Percentiles rank a stretch among this genome's conserved stretches.
These are phyloP conservation scores for Monosporascus cannonballus DNA, from an alignment of 2,329 filamentous ascomycete genomes.

Conservation along the genomic window DNA sequence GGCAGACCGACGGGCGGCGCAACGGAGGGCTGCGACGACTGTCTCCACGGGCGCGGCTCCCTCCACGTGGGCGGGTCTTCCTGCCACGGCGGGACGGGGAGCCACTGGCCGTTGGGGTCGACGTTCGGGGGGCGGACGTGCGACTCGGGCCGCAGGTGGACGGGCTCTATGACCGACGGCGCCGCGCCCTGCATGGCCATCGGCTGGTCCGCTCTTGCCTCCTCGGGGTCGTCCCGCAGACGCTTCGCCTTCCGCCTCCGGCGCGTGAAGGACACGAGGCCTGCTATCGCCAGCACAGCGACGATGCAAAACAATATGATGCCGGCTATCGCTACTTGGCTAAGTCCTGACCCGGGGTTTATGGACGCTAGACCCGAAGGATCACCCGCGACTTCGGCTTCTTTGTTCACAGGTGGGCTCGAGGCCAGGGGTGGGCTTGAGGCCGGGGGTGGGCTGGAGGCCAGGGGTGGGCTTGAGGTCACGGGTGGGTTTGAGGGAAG, in stretches of 20 bases:
- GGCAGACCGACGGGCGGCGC: slow-evolving; percentile 6
- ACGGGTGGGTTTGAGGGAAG: not conserved
- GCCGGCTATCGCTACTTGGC: slow-evolving; percentile 12
- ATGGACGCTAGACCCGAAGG: slow-evolving; percentile 7
- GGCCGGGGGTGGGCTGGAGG: too few relatives aligned
- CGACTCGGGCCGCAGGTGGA: slow-evolving; percentile 1
- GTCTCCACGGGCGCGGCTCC: slow-evolving; percentile 14
- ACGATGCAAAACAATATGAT: slow-evolving; percentile 17
- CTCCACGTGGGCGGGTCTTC: slow-evolving; percentile 15
- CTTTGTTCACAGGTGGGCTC: not conserved
- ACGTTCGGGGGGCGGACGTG: not conserved
- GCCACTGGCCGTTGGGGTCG: slow-evolving; percentile 13
- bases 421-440: not conserved
- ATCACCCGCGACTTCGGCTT: slow-evolving; percentile 4
- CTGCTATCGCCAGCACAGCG: slow-evolving; percentile 8
- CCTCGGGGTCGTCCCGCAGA: slow-evolving; percentile 11
- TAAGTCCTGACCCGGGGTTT: slow-evolving; percentile 8
- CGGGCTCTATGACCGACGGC: slow-evolving; percentile 7
- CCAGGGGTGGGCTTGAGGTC: not conserved
- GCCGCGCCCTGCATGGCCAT: slow-evolving; percentile 10
- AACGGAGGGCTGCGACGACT: slow-evolving; percentile 9
- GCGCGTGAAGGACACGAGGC: slow-evolving; percentile 8
- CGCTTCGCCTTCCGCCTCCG: slow-evolving; percentile 6
- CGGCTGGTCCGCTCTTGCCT: slow-evolving; percentile 3
- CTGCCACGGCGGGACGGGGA: slow-evolving; percentile 17